Percentiles rank a stretch among this genome's conserved stretches.
phyloP scores from a whole-genome alignment of 495 filamentous ascomycete genomes.

The Penicillium soppii region DNA sequence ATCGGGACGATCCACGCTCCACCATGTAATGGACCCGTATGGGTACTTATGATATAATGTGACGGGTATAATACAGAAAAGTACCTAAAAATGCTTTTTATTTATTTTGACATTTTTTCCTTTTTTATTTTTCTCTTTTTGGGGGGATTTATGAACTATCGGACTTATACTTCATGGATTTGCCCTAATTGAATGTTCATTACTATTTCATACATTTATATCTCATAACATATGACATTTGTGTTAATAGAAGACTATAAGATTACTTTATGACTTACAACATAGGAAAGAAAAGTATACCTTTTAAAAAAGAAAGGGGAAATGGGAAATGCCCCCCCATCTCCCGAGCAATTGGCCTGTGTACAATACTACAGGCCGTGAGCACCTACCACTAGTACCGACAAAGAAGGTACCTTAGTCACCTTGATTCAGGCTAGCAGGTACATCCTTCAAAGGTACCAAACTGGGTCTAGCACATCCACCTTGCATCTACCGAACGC shows the following conservation, averaged over 20 bases:
- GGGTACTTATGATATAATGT: constrained; percentile 15
- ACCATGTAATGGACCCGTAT: constrained; percentile 17
- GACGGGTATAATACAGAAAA: constrained; percentile 5
- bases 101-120: constrained; percentile 8
- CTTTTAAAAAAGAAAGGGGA: not conserved
- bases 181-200: no score
- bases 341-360: not conserved
- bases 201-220: not conserved
- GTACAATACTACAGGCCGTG: not conserved
- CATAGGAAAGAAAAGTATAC: no score
- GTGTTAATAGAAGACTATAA: no score
- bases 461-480: not conserved
- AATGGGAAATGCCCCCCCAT: not conserved
- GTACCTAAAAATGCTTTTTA: not conserved
- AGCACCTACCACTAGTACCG: constrained; percentile 1
- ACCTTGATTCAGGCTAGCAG: not conserved
- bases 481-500: constrained; percentile 25
- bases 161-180: not conserved
- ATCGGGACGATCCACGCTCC: constrained; percentile 33
- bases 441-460: not conserved
- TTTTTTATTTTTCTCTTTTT: constrained; percentile 5
- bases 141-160: not conserved
- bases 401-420: not conserved
- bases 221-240: no score
- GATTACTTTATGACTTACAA: no score